Evolutionary conservation across 805 yeast genomes (phyloP).

Genomic region (Spathaspora sp.): DNA sequence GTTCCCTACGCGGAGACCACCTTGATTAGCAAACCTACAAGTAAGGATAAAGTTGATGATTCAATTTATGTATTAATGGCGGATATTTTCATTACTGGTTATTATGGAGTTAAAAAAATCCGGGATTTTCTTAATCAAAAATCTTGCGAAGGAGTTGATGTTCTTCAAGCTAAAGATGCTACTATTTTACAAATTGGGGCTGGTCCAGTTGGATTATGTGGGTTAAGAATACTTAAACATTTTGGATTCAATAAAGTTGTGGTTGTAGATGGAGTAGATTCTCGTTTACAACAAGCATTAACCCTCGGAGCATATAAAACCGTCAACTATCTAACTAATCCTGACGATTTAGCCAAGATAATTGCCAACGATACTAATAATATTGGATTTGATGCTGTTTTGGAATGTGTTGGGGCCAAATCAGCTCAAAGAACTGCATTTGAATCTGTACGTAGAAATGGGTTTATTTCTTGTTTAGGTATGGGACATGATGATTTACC

Average conservation of each 20-base stretch:
- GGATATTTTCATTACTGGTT: slow-evolving; percentile 64
- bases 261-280: slow-evolving; percentile 48
- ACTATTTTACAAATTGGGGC: slow-evolving; percentile 53
- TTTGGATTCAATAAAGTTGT: slow-evolving; percentile 43
- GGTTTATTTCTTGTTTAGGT: slow-evolving; percentile 56
- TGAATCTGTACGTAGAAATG: slow-evolving; percentile 53
- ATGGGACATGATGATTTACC: slow-evolving; percentile 59
- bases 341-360: slow-evolving; percentile 19
- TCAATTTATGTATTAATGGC: slow-evolving; percentile 54
- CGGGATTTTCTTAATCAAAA: slow-evolving; percentile 35
- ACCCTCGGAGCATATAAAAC: slow-evolving; percentile 48
- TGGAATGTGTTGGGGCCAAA: slow-evolving; percentile 58
- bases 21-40: slow-evolving; percentile 39
- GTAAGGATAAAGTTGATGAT: slow-evolving; percentile 30
- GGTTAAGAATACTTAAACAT: slow-evolving; percentile 41
- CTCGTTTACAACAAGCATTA: slow-evolving; percentile 42
- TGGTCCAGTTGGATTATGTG: slow-evolving; percentile 61
- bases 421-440: slow-evolving; percentile 49
- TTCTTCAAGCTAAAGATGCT: slow-evolving; percentile 16
- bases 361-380: slow-evolving; percentile 36
- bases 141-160: slow-evolving; percentile 15
- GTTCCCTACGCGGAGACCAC: slow-evolving; percentile 57
- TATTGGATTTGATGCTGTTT: slow-evolving; percentile 56
- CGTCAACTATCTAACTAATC: slow-evolving; percentile 39
- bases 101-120: slow-evolving; percentile 52